These are phyloP conservation scores for Peronospora tabacina DNA, from an alignment of 352 stramenopile genomes.

Conservation along the genomic window DNA sequence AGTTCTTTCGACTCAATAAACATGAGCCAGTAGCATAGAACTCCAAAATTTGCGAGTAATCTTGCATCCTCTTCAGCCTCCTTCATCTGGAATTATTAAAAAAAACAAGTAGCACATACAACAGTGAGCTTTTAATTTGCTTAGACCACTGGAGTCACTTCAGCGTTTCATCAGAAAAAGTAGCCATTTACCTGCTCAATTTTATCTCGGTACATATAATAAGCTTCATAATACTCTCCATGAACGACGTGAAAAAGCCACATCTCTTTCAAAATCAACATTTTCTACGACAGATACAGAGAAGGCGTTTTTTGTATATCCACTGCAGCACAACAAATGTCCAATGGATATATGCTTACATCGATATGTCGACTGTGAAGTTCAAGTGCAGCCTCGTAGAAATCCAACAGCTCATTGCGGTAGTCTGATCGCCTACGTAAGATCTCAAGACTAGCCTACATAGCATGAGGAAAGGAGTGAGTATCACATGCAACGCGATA, in stretches of 20 bases:
- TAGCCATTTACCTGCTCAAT: slow-evolving; percentile 43
- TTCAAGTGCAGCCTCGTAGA: slow-evolving; percentile 45
- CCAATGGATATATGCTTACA: slow-evolving; percentile 23
- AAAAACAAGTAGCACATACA: slow-evolving; percentile 2
- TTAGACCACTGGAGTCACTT: background rate
- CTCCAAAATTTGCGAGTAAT: slow-evolving; percentile 60
- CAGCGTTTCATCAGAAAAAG: background rate
- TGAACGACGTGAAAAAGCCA: slow-evolving; percentile 60
- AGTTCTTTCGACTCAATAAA: slow-evolving; percentile 70
- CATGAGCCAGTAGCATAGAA: slow-evolving; percentile 80
- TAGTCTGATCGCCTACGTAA: slow-evolving; percentile 46
- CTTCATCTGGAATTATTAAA: slow-evolving; percentile 15
- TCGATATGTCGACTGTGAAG: slow-evolving; percentile 32
- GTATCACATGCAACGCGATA: background rate
- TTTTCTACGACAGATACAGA: slow-evolving; percentile 32
- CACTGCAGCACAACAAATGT: background rate
- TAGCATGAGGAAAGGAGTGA: background rate
- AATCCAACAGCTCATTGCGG: slow-evolving; percentile 43
- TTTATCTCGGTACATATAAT: slow-evolving; percentile 67
- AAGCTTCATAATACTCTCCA: slow-evolving; percentile 76
- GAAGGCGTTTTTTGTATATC: slow-evolving; percentile 1
- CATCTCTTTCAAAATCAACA: slow-evolving; percentile 63
- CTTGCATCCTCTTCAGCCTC: slow-evolving; percentile 50
- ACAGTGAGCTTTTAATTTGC: background rate
- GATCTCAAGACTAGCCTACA: slow-evolving; percentile 69